Evolutionary conservation across 1,139 yeast species (phyloP).

Genomic region (Nematodospora anomalae): DNA sequence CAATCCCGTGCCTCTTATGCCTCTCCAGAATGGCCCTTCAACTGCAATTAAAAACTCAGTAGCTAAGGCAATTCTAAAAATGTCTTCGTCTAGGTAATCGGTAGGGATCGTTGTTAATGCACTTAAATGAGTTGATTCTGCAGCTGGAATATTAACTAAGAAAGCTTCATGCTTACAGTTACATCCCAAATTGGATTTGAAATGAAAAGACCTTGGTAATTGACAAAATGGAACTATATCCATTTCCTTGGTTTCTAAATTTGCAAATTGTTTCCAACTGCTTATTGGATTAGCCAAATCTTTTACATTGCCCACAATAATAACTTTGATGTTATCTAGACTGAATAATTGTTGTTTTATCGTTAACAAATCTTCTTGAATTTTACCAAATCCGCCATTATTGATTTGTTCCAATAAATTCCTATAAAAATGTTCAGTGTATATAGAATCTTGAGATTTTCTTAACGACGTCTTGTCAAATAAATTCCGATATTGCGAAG

Average conservation of each 20-base stretch:
- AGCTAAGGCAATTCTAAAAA: conserved; percentile 70
- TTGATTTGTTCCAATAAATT: conserved; percentile 52
- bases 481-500: conserved; percentile 55
- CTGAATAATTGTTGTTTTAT: conserved; percentile 59
- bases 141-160: conserved; percentile 76
- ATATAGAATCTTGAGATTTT: conserved; percentile 64
- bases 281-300: conserved; percentile 55
- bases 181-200: conserved; percentile 58
- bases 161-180: conserved; percentile 56
- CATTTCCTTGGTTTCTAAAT: conserved; percentile 10
- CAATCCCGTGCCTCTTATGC: conserved; percentile 91
- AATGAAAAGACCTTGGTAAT: conserved; percentile 56
- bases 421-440: conserved; percentile 59
- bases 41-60: conserved; percentile 78
- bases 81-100: conserved; percentile 64
- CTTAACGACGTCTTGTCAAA: conserved; percentile 61
- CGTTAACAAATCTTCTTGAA: conserved; percentile 55
- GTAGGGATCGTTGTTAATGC: conserved; percentile 63
- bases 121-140: conserved; percentile 79
- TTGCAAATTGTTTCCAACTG: conserved; percentile 56
- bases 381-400: conserved; percentile 46
- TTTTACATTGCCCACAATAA: conserved; percentile 68
- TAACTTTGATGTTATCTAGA: conserved; percentile 61
- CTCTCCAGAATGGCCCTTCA: conserved; percentile 98
- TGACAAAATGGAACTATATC: conserved; percentile 20